Evolutionary conservation across 257 asterid genomes (phyloP), one percentile per base, ranked within the genome.

Genomic region (Phtheirospermum japonicum): DNA sequence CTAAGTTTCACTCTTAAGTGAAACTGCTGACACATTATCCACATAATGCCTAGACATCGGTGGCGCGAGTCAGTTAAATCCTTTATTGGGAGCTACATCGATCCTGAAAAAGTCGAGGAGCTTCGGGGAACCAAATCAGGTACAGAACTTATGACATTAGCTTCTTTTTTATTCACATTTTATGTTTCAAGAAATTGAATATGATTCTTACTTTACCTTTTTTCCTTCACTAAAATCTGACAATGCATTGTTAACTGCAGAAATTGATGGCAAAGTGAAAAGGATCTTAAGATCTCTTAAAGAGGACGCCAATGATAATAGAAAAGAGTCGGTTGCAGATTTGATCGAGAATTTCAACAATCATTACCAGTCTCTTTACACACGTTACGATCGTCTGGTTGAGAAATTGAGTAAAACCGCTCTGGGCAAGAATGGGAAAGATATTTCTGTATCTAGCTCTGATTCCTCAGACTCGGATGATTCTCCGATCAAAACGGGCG

Each of bases 401-500:
- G 89, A 79, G 63, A 80, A 77, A 48, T 66, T 89, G 82, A 77
- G 81, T 55, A 71, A 82, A 63, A 77, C 80, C 45, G 75, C 75
- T 23, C 72, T 67, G 8, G 79, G 76, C 30, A 74, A 77, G 71
- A 72, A 56, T 26, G 83, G 64, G 45, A 77, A 73, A 8, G 81
- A 67, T 4, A 59, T 77, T 68, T 79, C 86, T 46, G 83, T 84
- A 40, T 83, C 95, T 69, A 76, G 82, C 68, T 86, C 97, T 18
- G 86, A 74, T 70, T 82, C 96, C 65, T 78, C 83, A 12, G 94
- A 86, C 67, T 87, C 87, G 2, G 90, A 87, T 40, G 70, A 71
- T 51, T 70, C 81, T 63, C 73, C 68, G 6, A 45, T 58, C 53
- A 63, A 80, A 61, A 77, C 76, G 61, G 74, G 79, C 33, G 55